Conservation (phyloP, 148 eudicot genomes). For the Rhododendron vialii region DNA sequence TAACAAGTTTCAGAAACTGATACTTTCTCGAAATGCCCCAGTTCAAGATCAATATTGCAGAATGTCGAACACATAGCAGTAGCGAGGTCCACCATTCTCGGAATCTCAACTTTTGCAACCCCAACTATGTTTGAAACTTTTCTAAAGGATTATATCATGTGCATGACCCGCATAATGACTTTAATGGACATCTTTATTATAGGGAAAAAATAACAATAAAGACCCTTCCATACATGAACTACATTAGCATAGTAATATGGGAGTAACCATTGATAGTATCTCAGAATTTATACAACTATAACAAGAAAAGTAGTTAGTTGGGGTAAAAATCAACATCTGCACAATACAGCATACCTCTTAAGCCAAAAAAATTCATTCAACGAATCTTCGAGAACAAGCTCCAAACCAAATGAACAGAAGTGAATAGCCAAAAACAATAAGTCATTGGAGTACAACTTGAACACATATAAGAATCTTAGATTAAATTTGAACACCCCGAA, state of each 20-base stretch:
- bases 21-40: neutral
- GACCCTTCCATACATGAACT: neutral
- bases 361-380: constrained; percentile 39
- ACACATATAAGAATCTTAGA: constrained; percentile 2
- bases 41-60: neutral
- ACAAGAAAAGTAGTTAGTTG: neutral
- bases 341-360: neutral
- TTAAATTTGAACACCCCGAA: neutral
- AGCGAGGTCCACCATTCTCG: neutral
- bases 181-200: neutral
- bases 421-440: neutral
- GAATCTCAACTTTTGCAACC: neutral
- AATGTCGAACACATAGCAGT: neutral
- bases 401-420: constrained; percentile 44
- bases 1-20: neutral
- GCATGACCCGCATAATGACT: neutral
- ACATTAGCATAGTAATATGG: neutral
- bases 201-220: neutral
- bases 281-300: neutral
- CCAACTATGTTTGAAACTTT: neutral
- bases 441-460: neutral
- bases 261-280: neutral
- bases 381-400: constrained; percentile 62
- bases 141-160: neutral
- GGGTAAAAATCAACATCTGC: neutral